Conservation (phyloP, 1,284 basidiomycete species). For the Tilletia horrida region DNA sequence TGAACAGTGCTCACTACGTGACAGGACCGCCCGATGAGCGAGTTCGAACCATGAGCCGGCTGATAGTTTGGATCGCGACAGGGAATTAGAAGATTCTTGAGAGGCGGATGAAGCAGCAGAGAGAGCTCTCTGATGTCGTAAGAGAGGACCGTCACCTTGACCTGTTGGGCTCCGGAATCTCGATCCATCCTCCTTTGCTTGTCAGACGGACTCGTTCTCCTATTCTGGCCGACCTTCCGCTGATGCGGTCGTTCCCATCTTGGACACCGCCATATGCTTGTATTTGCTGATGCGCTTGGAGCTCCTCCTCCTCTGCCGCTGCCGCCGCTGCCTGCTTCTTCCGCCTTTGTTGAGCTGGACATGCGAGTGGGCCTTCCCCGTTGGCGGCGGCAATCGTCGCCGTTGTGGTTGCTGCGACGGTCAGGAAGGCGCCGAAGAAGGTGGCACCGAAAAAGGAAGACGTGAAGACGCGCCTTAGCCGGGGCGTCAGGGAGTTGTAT, state of each 20-base stretch:
- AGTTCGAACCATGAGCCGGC: too few relatives aligned
- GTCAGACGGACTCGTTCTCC: constrained; percentile 6
- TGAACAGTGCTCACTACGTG: too few relatives aligned
- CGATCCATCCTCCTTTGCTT: constrained; percentile 14
- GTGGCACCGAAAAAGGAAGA: constrained; percentile 16
- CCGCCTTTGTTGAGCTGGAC: constrained; percentile 2
- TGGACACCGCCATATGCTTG: too few relatives aligned
- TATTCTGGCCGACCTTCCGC: not conserved
- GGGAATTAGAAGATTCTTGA: not conserved
- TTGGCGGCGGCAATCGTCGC: not conserved
- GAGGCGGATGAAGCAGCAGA: not conserved
- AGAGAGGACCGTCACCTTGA: not conserved
- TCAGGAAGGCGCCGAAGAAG: constrained; percentile 12
- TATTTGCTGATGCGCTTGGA: not conserved
- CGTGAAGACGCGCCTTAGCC: constrained; percentile 6
- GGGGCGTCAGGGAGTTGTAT: constrained; percentile 5
- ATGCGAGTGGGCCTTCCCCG: not conserved
- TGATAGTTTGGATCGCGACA: too few relatives aligned
- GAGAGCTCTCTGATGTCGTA: not conserved
- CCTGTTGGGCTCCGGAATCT: not conserved
- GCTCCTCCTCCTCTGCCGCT: constrained; percentile 8
- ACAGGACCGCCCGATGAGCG: too few relatives aligned
- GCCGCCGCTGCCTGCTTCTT: not conserved
- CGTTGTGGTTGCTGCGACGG: constrained; percentile 6
- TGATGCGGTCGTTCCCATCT: not conserved